phyloP scores from a whole-genome alignment of 495 filamentous ascomycete genomes.

The Lasiosphaeris hirsuta region DNA sequence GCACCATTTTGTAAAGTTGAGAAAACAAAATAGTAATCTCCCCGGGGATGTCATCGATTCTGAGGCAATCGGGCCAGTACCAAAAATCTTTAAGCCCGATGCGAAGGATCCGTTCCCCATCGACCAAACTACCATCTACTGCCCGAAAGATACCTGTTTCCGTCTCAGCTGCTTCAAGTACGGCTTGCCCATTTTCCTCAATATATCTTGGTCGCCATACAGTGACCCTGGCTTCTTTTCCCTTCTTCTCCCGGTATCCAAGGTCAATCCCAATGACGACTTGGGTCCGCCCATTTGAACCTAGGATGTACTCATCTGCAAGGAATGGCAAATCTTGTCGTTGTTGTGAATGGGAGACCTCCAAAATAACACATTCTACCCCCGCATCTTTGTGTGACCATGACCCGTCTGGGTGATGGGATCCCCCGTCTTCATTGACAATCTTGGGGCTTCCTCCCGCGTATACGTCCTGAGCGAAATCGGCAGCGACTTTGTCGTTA shows the following conservation, averaged over 20 bases:
- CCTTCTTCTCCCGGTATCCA: neutral
- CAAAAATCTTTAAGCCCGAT: neutral
- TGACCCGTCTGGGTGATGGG: neutral
- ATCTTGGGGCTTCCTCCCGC: neutral
- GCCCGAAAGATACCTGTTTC: neutral
- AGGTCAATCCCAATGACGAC: neutral
- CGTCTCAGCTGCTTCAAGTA: neutral
- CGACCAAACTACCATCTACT: neutral
- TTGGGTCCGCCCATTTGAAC: neutral
- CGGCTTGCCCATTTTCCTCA: neutral
- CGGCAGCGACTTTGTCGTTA: neutral
- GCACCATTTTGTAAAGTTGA: neutral
- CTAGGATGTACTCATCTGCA: neutral
- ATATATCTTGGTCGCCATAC: neutral
- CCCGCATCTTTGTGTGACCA: neutral
- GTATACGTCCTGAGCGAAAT: neutral
- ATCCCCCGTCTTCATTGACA: neutral
- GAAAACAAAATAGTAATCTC: neutral
- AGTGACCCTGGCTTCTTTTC: neutral
- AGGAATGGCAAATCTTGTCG: neutral
- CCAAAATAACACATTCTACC: neutral
- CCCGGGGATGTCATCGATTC: neutral
- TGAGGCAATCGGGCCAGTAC: neutral
- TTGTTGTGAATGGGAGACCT: neutral
- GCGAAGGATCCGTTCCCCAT: neutral